These are phyloP conservation scores for Phycomyces nitens DNA, from an alignment of 192 early-diverging fungal genomes.

Conservation along the genomic window DNA sequence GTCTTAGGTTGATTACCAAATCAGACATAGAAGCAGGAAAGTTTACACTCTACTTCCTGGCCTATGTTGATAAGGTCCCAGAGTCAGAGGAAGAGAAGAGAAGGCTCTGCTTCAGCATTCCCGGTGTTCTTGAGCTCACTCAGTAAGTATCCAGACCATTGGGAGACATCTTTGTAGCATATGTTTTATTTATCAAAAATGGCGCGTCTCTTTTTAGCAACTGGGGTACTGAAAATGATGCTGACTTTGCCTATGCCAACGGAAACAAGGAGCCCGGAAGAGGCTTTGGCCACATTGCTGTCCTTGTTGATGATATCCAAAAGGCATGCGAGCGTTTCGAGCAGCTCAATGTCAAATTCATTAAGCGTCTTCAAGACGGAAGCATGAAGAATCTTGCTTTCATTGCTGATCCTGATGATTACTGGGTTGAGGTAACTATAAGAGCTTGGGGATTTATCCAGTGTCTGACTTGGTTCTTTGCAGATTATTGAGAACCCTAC, in stretches of 20 bases:
- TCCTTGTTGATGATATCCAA: constrained; percentile 74
- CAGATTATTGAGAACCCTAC: constrained; percentile 14
- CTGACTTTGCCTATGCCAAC: constrained; percentile 58
- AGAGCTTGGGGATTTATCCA: not conserved
- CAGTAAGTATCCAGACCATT: constrained; percentile 47
- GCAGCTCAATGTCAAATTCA: constrained; percentile 63
- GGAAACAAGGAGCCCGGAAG: constrained; percentile 68
- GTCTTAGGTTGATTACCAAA: constrained; percentile 43
- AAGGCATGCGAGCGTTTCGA: constrained; percentile 76
- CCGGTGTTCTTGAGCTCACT: constrained; percentile 79
- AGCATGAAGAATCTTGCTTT: constrained; percentile 85
- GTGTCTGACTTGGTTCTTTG: too few species aligned
- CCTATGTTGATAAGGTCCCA: constrained; percentile 55
- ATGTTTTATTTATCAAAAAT: not conserved
- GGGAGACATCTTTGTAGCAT: not conserved
- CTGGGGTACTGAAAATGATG: constrained; percentile 74
- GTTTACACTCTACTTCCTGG: constrained; percentile 75
- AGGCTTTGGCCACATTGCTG: constrained; percentile 83
- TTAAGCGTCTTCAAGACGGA: constrained; percentile 73
- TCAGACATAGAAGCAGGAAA: constrained; percentile 44
- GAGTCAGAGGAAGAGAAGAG: constrained; percentile 44
- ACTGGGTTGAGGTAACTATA: constrained; percentile 62
- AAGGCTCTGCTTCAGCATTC: constrained; percentile 54
- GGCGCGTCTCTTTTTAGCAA: constrained; percentile 45
- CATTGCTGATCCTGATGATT: constrained; percentile 80